These are phyloP conservation scores for Beauveria rudraprayagi DNA, from an alignment of 2,329 filamentous ascomycete species.

Conservation along the genomic window DNA sequence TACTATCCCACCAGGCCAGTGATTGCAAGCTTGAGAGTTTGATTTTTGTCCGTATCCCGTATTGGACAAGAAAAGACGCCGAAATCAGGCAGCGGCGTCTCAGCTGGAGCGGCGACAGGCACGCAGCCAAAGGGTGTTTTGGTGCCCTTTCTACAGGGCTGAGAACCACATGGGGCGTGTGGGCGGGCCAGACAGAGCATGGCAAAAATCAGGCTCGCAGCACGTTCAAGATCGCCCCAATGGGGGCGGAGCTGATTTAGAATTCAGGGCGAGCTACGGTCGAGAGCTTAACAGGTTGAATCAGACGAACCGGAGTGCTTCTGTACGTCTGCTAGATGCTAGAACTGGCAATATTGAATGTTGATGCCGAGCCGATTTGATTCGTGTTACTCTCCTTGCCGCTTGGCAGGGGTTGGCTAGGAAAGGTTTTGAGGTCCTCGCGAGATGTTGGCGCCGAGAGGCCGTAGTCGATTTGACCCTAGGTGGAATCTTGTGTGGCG, in stretches of 20 bases:
- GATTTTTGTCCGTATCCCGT: neutral
- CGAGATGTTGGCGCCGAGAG: neutral
- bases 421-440: neutral
- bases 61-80: neutral
- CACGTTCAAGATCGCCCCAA: neutral
- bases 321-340: neutral
- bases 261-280: neutral
- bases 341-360: neutral
- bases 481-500: neutral
- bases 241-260: neutral
- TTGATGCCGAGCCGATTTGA: neutral
- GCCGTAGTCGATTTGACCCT: neutral
- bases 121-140: neutral
- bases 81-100: slow-evolving; percentile 6
- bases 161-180: slow-evolving; percentile 6
- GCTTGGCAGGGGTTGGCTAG: neutral
- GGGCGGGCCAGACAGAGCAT: neutral
- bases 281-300: neutral
- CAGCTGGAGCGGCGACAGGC: neutral
- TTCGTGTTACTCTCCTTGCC: neutral
- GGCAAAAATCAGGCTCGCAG: neutral
- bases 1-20: neutral
- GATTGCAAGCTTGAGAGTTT: neutral
- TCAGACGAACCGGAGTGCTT: neutral
- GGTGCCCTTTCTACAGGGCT: slow-evolving; percentile 8